phyloP scores from a whole-genome alignment of 352 stramenopile species.

The Phytophthora parvispora region DNA sequence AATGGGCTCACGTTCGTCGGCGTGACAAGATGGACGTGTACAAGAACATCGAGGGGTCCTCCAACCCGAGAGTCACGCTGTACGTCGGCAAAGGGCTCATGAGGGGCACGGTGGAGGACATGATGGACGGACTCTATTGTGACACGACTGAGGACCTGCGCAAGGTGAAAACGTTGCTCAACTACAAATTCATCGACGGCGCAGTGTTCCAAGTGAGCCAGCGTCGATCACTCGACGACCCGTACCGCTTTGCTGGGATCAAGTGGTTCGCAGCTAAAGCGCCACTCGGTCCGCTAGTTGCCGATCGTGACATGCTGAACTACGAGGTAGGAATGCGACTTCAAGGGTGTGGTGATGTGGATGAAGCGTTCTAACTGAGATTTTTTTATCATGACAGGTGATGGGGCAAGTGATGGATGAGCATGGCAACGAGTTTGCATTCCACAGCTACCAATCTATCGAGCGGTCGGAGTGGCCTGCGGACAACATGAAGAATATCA shows the following conservation, averaged over 20 bases:
- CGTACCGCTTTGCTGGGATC: constrained; percentile 45
- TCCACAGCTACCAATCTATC: constrained; percentile 49
- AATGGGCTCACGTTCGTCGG: constrained; percentile 34
- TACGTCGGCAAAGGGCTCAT: constrained; percentile 44
- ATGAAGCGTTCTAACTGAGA: not conserved
- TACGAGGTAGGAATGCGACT: constrained; percentile 33
- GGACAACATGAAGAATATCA: constrained; percentile 45
- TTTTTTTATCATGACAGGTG: constrained; percentile 1
- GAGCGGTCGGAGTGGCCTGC: constrained; percentile 50
- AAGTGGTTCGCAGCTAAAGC: constrained; percentile 52
- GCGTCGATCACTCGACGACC: constrained; percentile 27
- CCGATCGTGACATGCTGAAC: constrained; percentile 46
- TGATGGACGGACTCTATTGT: constrained; percentile 55
- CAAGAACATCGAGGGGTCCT: constrained; percentile 39
- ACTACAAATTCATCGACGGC: constrained; percentile 46
- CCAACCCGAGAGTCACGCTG: constrained; percentile 34
- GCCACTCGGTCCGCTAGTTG: constrained; percentile 25
- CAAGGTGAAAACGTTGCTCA: constrained; percentile 41
- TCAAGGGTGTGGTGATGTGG: not conserved
- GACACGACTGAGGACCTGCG: constrained; percentile 44
- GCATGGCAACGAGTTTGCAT: constrained; percentile 45
- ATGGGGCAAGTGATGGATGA: constrained; percentile 47
- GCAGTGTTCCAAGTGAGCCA: constrained; percentile 42
- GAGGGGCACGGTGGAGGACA: constrained; percentile 43
- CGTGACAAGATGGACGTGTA: constrained; percentile 44